Evolutionary conservation across 2,329 filamentous ascomycete genomes (phyloP).

Genomic region (Colletotrichum magnum): DNA sequence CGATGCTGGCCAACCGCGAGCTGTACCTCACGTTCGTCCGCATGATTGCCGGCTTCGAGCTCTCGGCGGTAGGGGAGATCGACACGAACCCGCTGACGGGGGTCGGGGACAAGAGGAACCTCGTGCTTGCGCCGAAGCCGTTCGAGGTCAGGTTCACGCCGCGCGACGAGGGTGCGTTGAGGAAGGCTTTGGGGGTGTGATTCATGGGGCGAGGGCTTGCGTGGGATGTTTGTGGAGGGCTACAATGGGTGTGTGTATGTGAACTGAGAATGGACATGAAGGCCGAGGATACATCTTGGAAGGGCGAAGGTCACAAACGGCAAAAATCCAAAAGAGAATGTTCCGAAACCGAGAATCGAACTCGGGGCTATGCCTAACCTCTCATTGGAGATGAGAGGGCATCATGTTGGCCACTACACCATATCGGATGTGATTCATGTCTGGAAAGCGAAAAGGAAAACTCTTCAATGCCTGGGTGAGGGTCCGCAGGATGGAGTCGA

Average conservation of each 20-base stretch:
- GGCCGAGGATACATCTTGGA: too few relatives aligned
- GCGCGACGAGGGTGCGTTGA: conserved; percentile 19
- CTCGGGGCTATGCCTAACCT: conserved; percentile 30
- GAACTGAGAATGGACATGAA: too few relatives aligned
- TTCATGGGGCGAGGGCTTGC: too few relatives aligned
- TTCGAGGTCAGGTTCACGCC: conserved; percentile 28
- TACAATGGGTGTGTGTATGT: too few relatives aligned
- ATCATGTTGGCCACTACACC: conserved; percentile 34
- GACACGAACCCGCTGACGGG: conserved; percentile 30
- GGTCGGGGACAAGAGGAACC: conserved; percentile 29
- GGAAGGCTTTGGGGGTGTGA: conserved; percentile 18
- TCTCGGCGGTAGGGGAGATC: conserved; percentile 50
- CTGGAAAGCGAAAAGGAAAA: background rate
- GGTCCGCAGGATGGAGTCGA: background rate
- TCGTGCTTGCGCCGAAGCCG: conserved; percentile 20
- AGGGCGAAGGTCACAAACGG: background rate
- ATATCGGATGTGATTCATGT: conserved; percentile 14
- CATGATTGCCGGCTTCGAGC: conserved; percentile 63
- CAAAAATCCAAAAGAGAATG: background rate
- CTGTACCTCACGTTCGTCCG: conserved; percentile 67
- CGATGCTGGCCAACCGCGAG: conserved; percentile 66
- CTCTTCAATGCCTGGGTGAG: background rate
- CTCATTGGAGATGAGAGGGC: conserved; percentile 24
- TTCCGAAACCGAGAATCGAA: conserved; percentile 31
- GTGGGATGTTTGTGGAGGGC: background rate